Evolutionary conservation across 1,284 basidiomycete species (phyloP).

Genomic region (Fomes fomentarius): DNA sequence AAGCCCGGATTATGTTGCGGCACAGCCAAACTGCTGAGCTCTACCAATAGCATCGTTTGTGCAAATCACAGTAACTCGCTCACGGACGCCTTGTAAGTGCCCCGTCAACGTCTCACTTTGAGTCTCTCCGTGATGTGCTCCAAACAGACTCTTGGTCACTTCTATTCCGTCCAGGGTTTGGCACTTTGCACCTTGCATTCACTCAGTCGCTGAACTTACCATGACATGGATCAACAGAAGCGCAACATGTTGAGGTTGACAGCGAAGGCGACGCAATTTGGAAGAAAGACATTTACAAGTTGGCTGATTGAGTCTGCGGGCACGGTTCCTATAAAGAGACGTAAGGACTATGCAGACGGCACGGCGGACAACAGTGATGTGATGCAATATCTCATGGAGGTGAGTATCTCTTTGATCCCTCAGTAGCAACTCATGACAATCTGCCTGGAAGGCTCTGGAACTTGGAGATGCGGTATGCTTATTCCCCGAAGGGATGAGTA

Average conservation of each 20-base stretch:
- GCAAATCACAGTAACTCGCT: slow-evolving; percentile 86
- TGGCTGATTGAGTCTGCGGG: slow-evolving; percentile 89
- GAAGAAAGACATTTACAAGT: slow-evolving; percentile 78
- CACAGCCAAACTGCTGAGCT: not conserved
- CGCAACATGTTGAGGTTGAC: slow-evolving; percentile 83
- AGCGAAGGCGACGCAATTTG: slow-evolving; percentile 85
- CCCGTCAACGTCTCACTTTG: not conserved
- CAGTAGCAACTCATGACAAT: not conserved
- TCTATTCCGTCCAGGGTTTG: slow-evolving; percentile 69
- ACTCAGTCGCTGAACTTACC: too few species aligned
- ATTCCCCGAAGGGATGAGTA: slow-evolving; percentile 84
- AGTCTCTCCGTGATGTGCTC: not conserved
- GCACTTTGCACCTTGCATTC: not conserved
- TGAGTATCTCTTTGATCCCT: slow-evolving; percentile 26
- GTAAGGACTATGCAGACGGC: slow-evolving; percentile 64
- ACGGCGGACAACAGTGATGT: slow-evolving; percentile 66
- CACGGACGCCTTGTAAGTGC: slow-evolving; percentile 78
- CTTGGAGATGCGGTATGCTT: slow-evolving; percentile 79
- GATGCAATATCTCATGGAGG: slow-evolving; percentile 72
- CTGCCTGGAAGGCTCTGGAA: slow-evolving; percentile 64
- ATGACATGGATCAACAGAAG: too few species aligned
- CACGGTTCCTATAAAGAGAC: slow-evolving; percentile 78
- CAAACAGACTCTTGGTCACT: slow-evolving; percentile 65
- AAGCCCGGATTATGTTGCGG: slow-evolving; percentile 22
- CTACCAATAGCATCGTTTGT: slow-evolving; percentile 57